phyloP scores from a whole-genome alignment of 2,329 filamentous ascomycete genomes.

The Onygenales sp. region DNA sequence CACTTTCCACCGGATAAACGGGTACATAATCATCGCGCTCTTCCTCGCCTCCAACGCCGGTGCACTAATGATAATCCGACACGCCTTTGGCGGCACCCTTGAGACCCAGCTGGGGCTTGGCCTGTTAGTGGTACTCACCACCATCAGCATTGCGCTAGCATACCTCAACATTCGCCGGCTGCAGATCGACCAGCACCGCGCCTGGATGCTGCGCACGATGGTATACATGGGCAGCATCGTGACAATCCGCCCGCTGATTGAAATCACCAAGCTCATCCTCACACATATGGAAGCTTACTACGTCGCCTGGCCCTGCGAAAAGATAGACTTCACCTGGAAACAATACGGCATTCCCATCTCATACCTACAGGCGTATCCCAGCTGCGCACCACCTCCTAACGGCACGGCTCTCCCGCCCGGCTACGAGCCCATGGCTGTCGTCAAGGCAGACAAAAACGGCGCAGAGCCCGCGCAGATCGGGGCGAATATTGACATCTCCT shows the following conservation, averaged over 20 bases:
- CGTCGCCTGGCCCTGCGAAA: conserved; percentile 35
- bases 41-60: conserved; percentile 38
- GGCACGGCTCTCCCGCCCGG: background rate
- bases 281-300: conserved; percentile 26
- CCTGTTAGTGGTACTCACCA: conserved; percentile 37
- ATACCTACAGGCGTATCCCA: conserved; percentile 18
- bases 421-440: conserved; percentile 1
- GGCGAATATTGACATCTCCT: conserved; percentile 38
- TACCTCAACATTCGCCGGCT: conserved; percentile 49
- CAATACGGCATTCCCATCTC: conserved; percentile 23
- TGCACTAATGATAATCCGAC: conserved; percentile 44
- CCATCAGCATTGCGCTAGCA: conserved; percentile 37
- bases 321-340: conserved; percentile 37
- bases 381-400: conserved; percentile 1
- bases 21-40: conserved; percentile 46
- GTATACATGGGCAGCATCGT: conserved; percentile 29
- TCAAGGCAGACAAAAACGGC: conserved; percentile 10
- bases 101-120: conserved; percentile 40
- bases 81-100: conserved; percentile 46
- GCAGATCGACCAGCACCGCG: conserved; percentile 54
- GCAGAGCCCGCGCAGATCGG: conserved; percentile 23
- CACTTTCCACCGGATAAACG: conserved; percentile 51
- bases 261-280: conserved; percentile 33
- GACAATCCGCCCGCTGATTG: conserved; percentile 25
- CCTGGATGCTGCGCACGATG: conserved; percentile 54